Base-by-base conservation (phyloP, 768 basidiomycete genomes). In the Pisolithus microcarpus region DNA sequence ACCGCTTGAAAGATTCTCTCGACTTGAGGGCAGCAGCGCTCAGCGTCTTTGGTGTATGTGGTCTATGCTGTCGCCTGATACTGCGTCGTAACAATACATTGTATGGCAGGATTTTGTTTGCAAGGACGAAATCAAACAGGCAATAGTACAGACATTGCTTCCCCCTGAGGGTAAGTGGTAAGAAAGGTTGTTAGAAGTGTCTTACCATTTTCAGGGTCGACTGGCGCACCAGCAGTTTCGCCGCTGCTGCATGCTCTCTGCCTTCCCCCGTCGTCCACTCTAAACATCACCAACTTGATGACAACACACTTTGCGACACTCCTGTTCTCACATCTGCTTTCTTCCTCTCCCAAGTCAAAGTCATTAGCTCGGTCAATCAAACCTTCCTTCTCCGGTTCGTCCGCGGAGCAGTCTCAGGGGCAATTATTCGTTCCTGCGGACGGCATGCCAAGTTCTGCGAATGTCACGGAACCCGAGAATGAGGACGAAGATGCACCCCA, bases 381-480 rank as follows among this genome's bases (percentile, higher is more conserved):
- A 13, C 86, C 87, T 1, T 72, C 72, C 5, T 64, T 72, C 0
- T 56, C 65, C 4, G 26, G 61, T 13, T 15, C 68, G 53, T 43
- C 72, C 9, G 62, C 70, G 10, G 46, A 66, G 5, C 63, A 67
- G 11, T 57, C 52, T 23, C 59, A 64, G 42, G 72, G 77, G 6
- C 67, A 66, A 21, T 85, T 88, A 65, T 91, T 90, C 61, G 81
- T 91, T 18, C 88, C 88, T 3, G 87, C 88, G 1, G 89, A 91
- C 56, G 76, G 77, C 16, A 61, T 69, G 19, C 72, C 74, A 1
- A 60, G 70, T 19, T 60, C 66, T 10, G 56, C 65, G n/a, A 56
- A 65, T 36, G 61, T 54, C 24, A 58, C 65, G 13, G 72, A 69
- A 9, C 59, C 67, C 19, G 78, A 80, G 7, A 80, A 81, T 39